Evolutionary conservation across 352 stramenopile genomes (phyloP), one percentile per base, ranked within the genome.

Genomic region (Thalassiosira livingstoniorum): DNA sequence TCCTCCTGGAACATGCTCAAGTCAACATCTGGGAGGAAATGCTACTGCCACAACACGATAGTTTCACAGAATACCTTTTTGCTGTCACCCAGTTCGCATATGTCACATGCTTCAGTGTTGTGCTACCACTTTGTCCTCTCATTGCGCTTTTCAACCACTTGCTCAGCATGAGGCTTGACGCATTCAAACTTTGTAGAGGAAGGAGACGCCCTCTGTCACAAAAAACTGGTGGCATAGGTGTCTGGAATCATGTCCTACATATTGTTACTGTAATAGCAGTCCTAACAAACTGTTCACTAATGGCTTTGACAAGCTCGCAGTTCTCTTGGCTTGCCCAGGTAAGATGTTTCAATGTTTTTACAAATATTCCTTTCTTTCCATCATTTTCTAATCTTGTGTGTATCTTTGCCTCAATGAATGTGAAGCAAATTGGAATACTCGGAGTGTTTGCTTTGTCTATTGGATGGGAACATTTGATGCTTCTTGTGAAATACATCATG

Each of bases 231-330:
- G 96, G 95, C 65, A 97, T 98, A 63, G 78, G 83, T 37, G 94
- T 98, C 74, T 97, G 96, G 96, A 95, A 97, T 67, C 93, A 96
- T 65, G 95, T 99, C 63, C 90, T 99, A 29, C 96, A 99, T 85
- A 93, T 98, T 85, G 97, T 98, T 86, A 97, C 95, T 32, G 94
- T 98, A 2, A 91, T 98, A 82, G 96, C 96, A 10, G 95, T 99
- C 73, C 88, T 98, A 54, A 99, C 97, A 65, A 99, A 98, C 83
- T 98, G 96, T 74, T 95, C 97, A 70, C 92, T 98, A 60, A 95
- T 99, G 80, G 96, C 89, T 10, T 90, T 95, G 43, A 93, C 91
- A 10, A 93, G 79, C 57, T 69, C 70, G 5, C 58, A 88, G 32
- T 89, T 93, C 54, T 81, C 65, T 15, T 75, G 72, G 62, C 61